phyloP scores from a whole-genome alignment of 805 yeast genomes.

The Cyberlindnera bimundalis region DNA sequence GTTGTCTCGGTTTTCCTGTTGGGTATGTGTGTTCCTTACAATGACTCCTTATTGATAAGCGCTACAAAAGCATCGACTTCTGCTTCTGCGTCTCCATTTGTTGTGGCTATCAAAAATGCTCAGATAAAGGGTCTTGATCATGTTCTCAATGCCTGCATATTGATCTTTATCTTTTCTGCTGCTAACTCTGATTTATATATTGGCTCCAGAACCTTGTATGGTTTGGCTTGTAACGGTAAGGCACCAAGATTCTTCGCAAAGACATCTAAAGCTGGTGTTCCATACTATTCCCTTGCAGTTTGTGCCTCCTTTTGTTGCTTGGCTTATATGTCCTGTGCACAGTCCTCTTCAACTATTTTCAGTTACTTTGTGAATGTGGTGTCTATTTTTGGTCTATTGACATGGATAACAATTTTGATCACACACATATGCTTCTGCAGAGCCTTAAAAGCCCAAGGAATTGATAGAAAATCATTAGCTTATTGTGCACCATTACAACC shows the following conservation, averaged over 20 bases:
- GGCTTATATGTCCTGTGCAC: slow-evolving; percentile 65
- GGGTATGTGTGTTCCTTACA: slow-evolving; percentile 63
- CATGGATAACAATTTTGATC: slow-evolving; percentile 67
- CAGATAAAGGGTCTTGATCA: slow-evolving; percentile 63
- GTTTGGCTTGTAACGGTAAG: slow-evolving; percentile 64
- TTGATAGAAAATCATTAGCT: slow-evolving; percentile 47
- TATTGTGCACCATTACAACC: slow-evolving; percentile 59
- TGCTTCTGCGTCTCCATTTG: slow-evolving; percentile 85
- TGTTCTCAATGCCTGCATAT: slow-evolving; percentile 70
- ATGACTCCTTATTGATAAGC: slow-evolving; percentile 44
- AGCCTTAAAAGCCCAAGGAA: slow-evolving; percentile 64
- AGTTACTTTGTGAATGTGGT: slow-evolving; percentile 69
- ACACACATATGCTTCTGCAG: slow-evolving; percentile 61
- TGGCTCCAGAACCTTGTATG: slow-evolving; percentile 70
- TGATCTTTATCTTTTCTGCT: slow-evolving; percentile 74
- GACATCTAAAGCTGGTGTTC: slow-evolving; percentile 69
- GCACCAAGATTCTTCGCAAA: slow-evolving; percentile 65
- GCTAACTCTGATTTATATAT: slow-evolving; percentile 74
- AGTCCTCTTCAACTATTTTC: slow-evolving; percentile 54
- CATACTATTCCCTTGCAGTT: slow-evolving; percentile 49
- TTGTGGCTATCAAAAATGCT: slow-evolving; percentile 72
- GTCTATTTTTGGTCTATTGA: slow-evolving; percentile 68
- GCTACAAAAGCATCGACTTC: slow-evolving; percentile 45
- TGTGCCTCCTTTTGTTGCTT: slow-evolving; percentile 50
- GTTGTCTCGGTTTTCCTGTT: slow-evolving; percentile 54